Evolutionary conservation across 768 basidiomycete species (phyloP), one percentile per base, ranked within the genome.

Genomic region (Candolleomyces efflorescens): DNA sequence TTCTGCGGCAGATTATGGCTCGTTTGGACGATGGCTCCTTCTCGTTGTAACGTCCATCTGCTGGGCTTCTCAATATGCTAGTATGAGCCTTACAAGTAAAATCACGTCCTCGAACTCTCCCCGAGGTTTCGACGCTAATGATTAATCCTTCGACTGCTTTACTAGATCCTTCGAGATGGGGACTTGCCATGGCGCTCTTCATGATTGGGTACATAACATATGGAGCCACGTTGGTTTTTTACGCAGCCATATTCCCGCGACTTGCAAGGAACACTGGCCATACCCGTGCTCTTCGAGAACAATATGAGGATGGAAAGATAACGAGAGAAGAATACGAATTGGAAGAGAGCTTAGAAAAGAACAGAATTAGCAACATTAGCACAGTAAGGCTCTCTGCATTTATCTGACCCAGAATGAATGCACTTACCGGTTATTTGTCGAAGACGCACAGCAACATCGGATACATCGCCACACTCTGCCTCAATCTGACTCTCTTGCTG

Each of bases 291-390:
- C 69, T 91, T 3, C 74, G 77, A 37, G 79, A 78, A 50, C 80
- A 76, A 62, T 84, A 80, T 55, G 84, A 86, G 50, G 75, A 73
- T 0, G 86, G 87, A 0, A 81, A 86, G 58, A 82, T 86, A 11
- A 63, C 75, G 0, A 69, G 72, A 13, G 86, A 86, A 54, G 85
- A 80, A 60, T 91, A 87, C 61, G 90, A 92, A 64, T 65, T 61
- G 17, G 89, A 89, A 64, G 89, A 92, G 64, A 88, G 86, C 32
- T 64, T 92, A 45, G 89, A 92, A 73, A 91, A 91, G 79, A 94
- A 91, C 60, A 74, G 85, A 60, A 88, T 94, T 58, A 90, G 90
- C 65, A 92, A 91, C 63, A 89, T 92, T 61, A 89, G 86, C 65
- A 92, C 87, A 44, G 90, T 90, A 48, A 49, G 79, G 6, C 12